Base-by-base conservation (phyloP, 2,329 filamentous ascomycete genomes). In the Catunica adiposa region DNA sequence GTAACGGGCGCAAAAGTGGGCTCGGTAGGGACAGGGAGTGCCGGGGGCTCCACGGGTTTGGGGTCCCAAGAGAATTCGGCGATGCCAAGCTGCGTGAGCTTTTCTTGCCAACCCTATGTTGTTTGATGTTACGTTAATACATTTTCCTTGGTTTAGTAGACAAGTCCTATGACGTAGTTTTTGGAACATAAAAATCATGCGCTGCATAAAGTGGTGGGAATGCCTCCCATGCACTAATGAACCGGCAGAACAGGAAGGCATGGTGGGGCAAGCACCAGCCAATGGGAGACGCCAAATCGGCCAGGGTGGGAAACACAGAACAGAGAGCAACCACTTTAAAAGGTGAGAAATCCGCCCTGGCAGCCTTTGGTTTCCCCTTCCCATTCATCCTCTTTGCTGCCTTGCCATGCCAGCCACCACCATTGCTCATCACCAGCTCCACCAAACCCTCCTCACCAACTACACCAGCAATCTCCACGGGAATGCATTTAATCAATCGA, bases 21-120 rank as follows among this genome's bases (percentile, higher is more conserved):
- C 38, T 60, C 57, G 25, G 62, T 56, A 26, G 63, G 53, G 46
- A 61, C 56, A 22, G 63, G 57, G 42, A 34, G 53, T 61, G 62
- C 59, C 62, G 66, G 51, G 65, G 69, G 60, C 64, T 70, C 65
- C 67, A 64, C 82, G 52, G 84, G 83, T 65, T 85, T 83, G 46
- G 92, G 90, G 66, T 98, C 92, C 92, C 92, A 98, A 9, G 92
- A 90, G 67, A 97, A 96, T 57, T 79, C 74, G 58, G 92, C 92
- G 59, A 97, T 84, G 61, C 84, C 81, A 61, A 94, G 81, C 62
- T 82, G 80, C 1, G 89, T 85, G 37, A 98, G 77, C 70, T 94
- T 96, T 63, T 83, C 77, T 74, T 97, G 89, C 92, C 92, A 98
- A 71, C 83, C 86, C 89, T 97, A 34, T 11, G 11, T 34, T 51